These are phyloP conservation scores for Leishmania mexicana DNA, from an alignment of 208 protist species.

Conservation along the genomic window DNA sequence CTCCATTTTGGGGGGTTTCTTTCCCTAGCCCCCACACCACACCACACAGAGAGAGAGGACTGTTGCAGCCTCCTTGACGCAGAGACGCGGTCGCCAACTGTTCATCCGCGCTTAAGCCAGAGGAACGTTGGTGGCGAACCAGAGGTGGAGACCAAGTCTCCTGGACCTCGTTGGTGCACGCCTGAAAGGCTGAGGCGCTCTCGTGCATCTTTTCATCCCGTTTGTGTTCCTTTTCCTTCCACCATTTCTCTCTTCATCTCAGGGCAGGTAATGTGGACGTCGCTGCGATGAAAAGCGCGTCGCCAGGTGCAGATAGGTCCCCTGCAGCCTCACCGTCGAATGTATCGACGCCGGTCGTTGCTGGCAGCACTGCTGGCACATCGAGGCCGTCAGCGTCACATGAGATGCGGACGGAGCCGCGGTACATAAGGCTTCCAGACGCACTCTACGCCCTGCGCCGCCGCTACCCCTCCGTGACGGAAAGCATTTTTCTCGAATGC, in stretches of 20 bases:
- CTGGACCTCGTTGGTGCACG: not conserved
- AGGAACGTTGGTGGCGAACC: not conserved
- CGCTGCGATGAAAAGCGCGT: constrained; percentile 2
- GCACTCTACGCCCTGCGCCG: constrained; percentile 44
- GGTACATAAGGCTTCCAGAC: constrained; percentile 69
- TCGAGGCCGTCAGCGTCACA: not conserved
- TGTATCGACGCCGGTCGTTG: not conserved
- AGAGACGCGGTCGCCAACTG: no score
- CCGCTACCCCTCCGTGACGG: constrained; percentile 64
- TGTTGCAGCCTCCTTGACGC: not conserved
- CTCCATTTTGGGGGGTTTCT: not conserved
- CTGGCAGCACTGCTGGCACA: not conserved
- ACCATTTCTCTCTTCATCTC: not conserved
- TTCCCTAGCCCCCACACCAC: not conserved
- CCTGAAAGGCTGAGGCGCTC: not conserved
- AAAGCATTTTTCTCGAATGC: constrained; percentile 72
- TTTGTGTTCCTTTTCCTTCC: not conserved
- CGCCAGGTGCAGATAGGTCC: constrained; percentile 1
- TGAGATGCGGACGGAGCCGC: constrained; percentile 14
- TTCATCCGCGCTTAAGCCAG: no score
- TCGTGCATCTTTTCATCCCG: not conserved
- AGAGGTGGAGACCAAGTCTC: not conserved
- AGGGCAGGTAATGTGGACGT: not conserved
- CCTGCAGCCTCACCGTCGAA: not conserved
- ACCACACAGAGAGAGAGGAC: not conserved